These are phyloP conservation scores for Russula sp. DNA, from an alignment of 768 basidiomycete species.

Conservation along the genomic window DNA sequence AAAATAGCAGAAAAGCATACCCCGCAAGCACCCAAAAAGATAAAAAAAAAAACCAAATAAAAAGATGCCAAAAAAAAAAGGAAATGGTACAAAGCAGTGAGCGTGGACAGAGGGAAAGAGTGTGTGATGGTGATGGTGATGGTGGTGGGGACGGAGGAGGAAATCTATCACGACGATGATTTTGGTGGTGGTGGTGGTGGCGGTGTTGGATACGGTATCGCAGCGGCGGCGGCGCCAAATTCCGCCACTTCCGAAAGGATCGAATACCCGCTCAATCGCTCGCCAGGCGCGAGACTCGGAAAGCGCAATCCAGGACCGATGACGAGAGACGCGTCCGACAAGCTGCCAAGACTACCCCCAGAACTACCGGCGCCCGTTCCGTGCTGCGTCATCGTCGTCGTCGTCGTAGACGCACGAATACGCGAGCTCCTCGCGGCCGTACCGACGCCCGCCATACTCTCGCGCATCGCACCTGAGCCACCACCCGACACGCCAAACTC, in stretches of 20 bases:
- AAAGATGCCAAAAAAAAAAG: too few relatives aligned
- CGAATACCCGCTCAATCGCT: slow-evolving; percentile 1
- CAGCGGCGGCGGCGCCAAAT: neutral
- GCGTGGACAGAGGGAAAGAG: too few relatives aligned
- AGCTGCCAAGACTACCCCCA: neutral
- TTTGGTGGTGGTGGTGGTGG: neutral
- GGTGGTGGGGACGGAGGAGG: too few relatives aligned
- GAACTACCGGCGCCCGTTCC: neutral
- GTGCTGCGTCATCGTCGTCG: neutral
- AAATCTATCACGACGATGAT: too few relatives aligned
- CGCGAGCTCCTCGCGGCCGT: slow-evolving; percentile 34
- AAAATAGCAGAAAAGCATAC: too few relatives aligned
- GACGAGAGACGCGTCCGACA: neutral
- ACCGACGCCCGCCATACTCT: slow-evolving; percentile 42
- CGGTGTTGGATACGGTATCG: neutral
- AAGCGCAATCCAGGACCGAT: neutral
- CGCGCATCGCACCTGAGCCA: neutral
- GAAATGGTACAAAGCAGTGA: too few relatives aligned
- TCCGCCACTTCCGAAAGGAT: neutral
- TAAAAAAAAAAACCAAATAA: too few relatives aligned
- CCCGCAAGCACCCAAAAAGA: too few relatives aligned
- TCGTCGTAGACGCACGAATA: too few relatives aligned
- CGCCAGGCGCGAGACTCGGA: slow-evolving; percentile 7
- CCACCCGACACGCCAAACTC: neutral
- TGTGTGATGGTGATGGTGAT: too few relatives aligned